phyloP scores from a whole-genome alignment of 1,284 basidiomycete species.

The Ceratobasidium sp. region DNA sequence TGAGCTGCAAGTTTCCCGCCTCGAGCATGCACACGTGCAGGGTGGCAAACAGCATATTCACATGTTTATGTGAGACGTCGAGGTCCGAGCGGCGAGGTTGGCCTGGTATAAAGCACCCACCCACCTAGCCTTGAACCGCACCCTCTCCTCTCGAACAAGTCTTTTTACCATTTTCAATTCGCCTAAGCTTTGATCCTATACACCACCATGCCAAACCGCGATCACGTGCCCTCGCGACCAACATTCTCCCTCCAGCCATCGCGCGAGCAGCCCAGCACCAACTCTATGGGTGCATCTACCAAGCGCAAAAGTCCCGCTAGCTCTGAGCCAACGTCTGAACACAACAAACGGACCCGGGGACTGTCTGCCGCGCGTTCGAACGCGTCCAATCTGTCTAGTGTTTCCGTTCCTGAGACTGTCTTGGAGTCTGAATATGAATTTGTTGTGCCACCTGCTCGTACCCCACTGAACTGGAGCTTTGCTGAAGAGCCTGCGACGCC shows the following conservation, averaged over 20 bases:
- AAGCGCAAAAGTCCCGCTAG: background rate
- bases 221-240: background rate
- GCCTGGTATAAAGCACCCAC: background rate
- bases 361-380: background rate
- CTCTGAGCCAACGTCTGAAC: background rate
- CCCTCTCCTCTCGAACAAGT: background rate
- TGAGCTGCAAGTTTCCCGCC: too few species aligned
- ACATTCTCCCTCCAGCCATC: background rate
- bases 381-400: background rate
- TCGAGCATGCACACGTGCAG: too few species aligned
- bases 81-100: background rate
- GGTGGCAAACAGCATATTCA: too few species aligned
- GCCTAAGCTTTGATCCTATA: background rate
- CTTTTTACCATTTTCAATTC: background rate
- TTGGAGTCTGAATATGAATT: background rate
- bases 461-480: background rate
- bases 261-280: background rate
- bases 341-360: background rate
- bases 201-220: background rate
- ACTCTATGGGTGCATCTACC: background rate
- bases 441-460: background rate
- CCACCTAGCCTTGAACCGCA: background rate
- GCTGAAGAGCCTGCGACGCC: background rate
- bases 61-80: too few species aligned
- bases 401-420: background rate